Conservation (phyloP, 208 protist species). For the Wallacemonas sp. region DNA sequence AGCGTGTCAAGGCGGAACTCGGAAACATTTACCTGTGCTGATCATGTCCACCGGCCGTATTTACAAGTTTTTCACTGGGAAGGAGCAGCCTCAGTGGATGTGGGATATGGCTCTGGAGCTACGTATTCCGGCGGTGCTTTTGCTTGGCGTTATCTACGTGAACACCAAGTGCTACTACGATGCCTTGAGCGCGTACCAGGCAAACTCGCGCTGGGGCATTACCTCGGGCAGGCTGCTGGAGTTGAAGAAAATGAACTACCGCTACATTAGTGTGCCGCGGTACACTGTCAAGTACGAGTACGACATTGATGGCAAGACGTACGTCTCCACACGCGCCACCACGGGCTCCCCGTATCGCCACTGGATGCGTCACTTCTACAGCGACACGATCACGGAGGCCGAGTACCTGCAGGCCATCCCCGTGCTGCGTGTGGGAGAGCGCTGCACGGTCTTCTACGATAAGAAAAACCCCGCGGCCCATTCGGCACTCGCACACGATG, state of each 20-base stretch:
- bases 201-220: constrained; percentile 70
- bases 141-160: constrained; percentile 63
- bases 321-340: constrained; percentile 77
- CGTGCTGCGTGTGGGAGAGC: constrained; percentile 76
- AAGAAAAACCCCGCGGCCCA: constrained; percentile 72
- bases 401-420: constrained; percentile 90
- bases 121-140: constrained; percentile 69
- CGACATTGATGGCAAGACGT: constrained; percentile 79
- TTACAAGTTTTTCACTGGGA: constrained; percentile 68
- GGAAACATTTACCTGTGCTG: neutral
- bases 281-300: constrained; percentile 88
- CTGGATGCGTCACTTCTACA: constrained; percentile 80
- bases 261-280: constrained; percentile 82
- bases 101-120: constrained; percentile 88
- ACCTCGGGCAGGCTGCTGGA: constrained; percentile 78
- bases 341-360: constrained; percentile 83
- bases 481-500: constrained; percentile 82
- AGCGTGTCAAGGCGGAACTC: neutral
- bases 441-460: constrained; percentile 86
- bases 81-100: constrained; percentile 83
- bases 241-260: constrained; percentile 86
- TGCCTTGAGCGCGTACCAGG: constrained; percentile 64
- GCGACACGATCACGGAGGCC: constrained; percentile 88
- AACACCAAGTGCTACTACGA: constrained; percentile 87
- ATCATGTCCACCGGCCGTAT: constrained; percentile 67